These are phyloP conservation scores for Asclepias syriaca DNA, from an alignment of 257 asterid genomes.

Conservation along the genomic window DNA sequence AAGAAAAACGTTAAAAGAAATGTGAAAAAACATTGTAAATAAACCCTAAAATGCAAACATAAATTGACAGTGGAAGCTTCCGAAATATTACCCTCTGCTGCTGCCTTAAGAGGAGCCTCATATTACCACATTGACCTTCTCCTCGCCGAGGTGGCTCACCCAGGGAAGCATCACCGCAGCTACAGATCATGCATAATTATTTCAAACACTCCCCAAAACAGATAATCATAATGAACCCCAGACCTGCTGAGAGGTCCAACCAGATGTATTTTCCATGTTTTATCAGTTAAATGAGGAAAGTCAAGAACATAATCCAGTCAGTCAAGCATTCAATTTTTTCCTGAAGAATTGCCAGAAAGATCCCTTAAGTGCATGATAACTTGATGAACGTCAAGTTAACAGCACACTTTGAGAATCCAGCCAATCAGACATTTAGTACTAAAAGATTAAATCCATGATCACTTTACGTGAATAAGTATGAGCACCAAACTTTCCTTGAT, in stretches of 20 bases:
- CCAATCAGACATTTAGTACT: neutral
- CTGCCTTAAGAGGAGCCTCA: slow-evolving; percentile 91
- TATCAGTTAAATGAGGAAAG: neutral
- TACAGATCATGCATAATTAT: slow-evolving; percentile 26
- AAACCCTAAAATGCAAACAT: neutral
- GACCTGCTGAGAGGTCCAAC: neutral
- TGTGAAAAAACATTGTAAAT: neutral
- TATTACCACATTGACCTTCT: slow-evolving; percentile 89
- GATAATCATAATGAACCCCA: neutral
- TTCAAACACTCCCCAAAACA: slow-evolving; percentile 4
- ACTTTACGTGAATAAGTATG: neutral
- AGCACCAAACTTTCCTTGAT: neutral
- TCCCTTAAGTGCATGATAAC: neutral
- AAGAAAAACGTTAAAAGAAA: neutral
- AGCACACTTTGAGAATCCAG: neutral
- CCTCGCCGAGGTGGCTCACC: slow-evolving; percentile 87
- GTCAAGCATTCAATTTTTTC: neutral
- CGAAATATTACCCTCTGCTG: slow-evolving; percentile 66
- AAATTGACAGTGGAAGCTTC: slow-evolving; percentile 19
- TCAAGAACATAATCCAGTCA: neutral
- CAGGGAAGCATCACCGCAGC: slow-evolving; percentile 77
- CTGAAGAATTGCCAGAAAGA: too few species aligned
- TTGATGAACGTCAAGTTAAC: neutral
- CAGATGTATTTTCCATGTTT: neutral
- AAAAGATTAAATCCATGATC: neutral